Conservation (phyloP, 1,284 basidiomycete genomes). For the Tilletia indica region DNA sequence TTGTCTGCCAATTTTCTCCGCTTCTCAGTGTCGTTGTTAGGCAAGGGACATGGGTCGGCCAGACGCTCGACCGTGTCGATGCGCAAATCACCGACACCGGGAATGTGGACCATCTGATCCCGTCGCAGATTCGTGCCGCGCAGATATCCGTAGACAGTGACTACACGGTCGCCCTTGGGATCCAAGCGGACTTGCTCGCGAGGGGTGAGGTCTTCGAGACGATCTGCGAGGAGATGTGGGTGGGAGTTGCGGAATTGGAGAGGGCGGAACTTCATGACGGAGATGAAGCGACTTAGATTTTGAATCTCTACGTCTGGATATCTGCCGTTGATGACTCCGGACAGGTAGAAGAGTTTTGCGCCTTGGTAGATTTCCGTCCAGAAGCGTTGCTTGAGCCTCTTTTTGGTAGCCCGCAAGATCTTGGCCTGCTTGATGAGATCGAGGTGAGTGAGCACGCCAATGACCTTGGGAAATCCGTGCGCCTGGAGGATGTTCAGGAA, state of each 20-base stretch:
- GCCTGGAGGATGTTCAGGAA: constrained; percentile 95
- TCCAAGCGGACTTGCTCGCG: constrained; percentile 77
- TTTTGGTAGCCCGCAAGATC: constrained; percentile 86
- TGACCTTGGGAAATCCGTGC: constrained; percentile 97
- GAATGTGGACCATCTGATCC: constrained; percentile 84
- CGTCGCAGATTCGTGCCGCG: constrained; percentile 62
- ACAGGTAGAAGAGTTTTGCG: constrained; percentile 96
- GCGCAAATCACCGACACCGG: constrained; percentile 81
- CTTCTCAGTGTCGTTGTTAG: constrained; percentile 88
- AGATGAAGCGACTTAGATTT: constrained; percentile 87
- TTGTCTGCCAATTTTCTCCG: constrained; percentile 89
- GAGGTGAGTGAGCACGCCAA: constrained; percentile 91
- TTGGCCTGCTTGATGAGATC: constrained; percentile 93
- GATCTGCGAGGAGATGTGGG: constrained; percentile 92
- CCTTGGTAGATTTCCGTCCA: constrained; percentile 99
- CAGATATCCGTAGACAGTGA: constrained; percentile 93
- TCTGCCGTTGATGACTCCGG: constrained; percentile 93
- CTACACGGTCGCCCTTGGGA: constrained; percentile 82
- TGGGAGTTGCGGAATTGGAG: constrained; percentile 93
- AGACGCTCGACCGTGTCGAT: constrained; percentile 74
- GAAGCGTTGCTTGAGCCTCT: constrained; percentile 95
- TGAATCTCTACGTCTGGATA: constrained; percentile 97
- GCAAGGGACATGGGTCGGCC: constrained; percentile 90
- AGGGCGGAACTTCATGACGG: constrained; percentile 97
- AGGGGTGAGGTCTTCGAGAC: constrained; percentile 90